Base-by-base conservation (phyloP, 2,329 filamentous ascomycete genomes). In the Claviceps sorghi region DNA sequence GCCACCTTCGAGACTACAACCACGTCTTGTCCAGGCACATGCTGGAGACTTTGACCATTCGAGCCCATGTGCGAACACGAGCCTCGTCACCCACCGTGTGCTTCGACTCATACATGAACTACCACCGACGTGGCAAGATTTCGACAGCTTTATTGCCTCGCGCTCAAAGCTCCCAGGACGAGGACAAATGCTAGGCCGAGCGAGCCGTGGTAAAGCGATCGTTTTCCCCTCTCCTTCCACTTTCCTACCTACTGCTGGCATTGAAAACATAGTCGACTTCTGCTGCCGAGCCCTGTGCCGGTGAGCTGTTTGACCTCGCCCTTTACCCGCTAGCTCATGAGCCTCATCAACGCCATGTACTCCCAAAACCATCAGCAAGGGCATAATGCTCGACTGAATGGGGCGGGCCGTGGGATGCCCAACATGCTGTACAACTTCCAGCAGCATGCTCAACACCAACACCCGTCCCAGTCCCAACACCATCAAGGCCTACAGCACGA, bases 341-440 rank as follows among this genome's bases (percentile, higher is more conserved):
- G 51, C 55, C 53, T 55, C 19, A 22, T 43, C 59, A 51, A 58
- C 67, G 75, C 76, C 66, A 89, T 89, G 85, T 89, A 84, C 74
- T 81, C 80, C 64, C 82, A 86, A 67, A 76, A 75, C 64, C 82
- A 78, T 65, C 82, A 86, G 65, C 82, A 83, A 70, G 80, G 81
- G 66, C 85, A 88, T 66, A 83, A 83, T 72, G 79, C 78, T 70
- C 82, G 86, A 70, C 78, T 88, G 68, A 89, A 88, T 64, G 68
- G 68, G 70, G 65, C 65, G 55, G 68, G 68, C 34, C 65, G 68
- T 57, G 84, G 83, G 61, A 80, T 80, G 57, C 77, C 78, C 30
- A 75, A 73, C 57, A 74, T 88, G 72, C 76, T 83, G 62, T 87
- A 87, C 69, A 82, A 79, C 64, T 87, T 79, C 60, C 80, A 83